Evolutionary conservation across 768 basidiomycete genomes (phyloP).

Genomic region (Flagelloscypha sp.): DNA sequence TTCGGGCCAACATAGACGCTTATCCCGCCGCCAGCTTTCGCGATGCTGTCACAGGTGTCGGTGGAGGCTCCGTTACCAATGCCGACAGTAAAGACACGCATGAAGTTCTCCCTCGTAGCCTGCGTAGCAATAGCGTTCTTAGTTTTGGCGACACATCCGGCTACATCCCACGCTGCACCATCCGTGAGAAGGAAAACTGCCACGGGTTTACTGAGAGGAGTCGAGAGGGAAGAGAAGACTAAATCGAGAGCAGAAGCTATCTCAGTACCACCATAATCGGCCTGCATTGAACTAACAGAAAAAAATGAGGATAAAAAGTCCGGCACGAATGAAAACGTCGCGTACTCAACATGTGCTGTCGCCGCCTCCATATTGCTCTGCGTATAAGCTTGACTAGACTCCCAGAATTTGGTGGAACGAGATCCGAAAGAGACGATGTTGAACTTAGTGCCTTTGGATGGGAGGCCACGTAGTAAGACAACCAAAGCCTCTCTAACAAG

Average conservation of each 20-base stretch:
- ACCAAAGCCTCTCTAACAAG: constrained; percentile 23
- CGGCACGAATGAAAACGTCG: background rate
- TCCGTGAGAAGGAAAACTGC: constrained; percentile 11
- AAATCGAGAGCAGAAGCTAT: constrained; percentile 5
- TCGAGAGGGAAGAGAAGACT: constrained; percentile 2
- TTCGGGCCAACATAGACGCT: background rate
- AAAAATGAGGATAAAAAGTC: background rate
- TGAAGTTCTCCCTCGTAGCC: constrained; percentile 11
- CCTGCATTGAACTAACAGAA: constrained; percentile 4
- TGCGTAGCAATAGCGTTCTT: constrained; percentile 15
- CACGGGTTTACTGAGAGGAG: constrained; percentile 1
- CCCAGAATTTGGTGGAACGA: constrained; percentile 1
- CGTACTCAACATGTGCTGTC: constrained; percentile 3
- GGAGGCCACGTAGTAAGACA: constrained; percentile 6
- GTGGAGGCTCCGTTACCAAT: constrained; percentile 8
- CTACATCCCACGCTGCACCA: constrained; percentile 5
- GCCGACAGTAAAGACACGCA: constrained; percentile 10
- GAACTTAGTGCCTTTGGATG: constrained; percentile 4
- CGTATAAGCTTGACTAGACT: background rate
- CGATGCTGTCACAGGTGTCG: constrained; percentile 10
- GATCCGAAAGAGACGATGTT: constrained; percentile 8
- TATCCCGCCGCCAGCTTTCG: constrained; percentile 7
- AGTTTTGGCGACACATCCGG: constrained; percentile 9
- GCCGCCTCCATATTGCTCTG: constrained; percentile 3
- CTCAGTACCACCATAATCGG: constrained; percentile 11